Percentiles rank a stretch among this genome's conserved stretches.
Conservation (phyloP, 2,329 filamentous ascomycete species). For the Pezicula radicicola region DNA sequence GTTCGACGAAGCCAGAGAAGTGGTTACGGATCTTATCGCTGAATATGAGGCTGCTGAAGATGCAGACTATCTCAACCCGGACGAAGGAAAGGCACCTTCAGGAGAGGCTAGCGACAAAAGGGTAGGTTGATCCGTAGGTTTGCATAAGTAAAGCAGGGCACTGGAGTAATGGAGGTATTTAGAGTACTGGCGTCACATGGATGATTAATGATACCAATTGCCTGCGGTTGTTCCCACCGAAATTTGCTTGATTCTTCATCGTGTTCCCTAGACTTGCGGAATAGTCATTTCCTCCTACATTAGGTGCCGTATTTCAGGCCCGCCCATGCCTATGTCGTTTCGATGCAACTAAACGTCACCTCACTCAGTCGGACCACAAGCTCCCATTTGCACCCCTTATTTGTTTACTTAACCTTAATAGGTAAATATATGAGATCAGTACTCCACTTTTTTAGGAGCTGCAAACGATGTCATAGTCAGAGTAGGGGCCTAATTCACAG, state of each 20-base stretch:
- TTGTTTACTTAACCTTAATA: too few relatives aligned
- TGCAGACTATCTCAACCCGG: slow-evolving; percentile 80
- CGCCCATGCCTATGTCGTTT: too few relatives aligned
- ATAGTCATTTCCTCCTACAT: not conserved
- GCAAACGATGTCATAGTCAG: not conserved
- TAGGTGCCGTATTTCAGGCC: not conserved
- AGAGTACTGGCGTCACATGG: slow-evolving; percentile 10
- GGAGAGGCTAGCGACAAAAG: slow-evolving; percentile 27
- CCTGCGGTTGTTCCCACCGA: not conserved
- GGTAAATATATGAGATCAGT: too few relatives aligned
- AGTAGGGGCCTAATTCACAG: not conserved
- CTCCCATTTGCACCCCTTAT: too few relatives aligned
- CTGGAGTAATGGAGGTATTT: slow-evolving; percentile 8
- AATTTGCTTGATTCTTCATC: slow-evolving; percentile 4
- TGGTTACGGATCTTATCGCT: slow-evolving; percentile 84
- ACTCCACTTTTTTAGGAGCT: not conserved
- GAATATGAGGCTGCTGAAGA: slow-evolving; percentile 97
- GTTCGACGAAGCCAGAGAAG: slow-evolving; percentile 91
- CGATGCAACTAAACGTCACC: too few relatives aligned
- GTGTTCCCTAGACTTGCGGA: not conserved
- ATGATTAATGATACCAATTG: slow-evolving; percentile 28
- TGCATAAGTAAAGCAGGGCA: not conserved
- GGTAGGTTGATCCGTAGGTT: slow-evolving; percentile 12
- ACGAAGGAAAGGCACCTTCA: slow-evolving; percentile 16
- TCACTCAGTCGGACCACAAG: too few relatives aligned